These are phyloP conservation scores for Peronospora belbahrii DNA, from an alignment of 352 stramenopile genomes.

Conservation along the genomic window DNA sequence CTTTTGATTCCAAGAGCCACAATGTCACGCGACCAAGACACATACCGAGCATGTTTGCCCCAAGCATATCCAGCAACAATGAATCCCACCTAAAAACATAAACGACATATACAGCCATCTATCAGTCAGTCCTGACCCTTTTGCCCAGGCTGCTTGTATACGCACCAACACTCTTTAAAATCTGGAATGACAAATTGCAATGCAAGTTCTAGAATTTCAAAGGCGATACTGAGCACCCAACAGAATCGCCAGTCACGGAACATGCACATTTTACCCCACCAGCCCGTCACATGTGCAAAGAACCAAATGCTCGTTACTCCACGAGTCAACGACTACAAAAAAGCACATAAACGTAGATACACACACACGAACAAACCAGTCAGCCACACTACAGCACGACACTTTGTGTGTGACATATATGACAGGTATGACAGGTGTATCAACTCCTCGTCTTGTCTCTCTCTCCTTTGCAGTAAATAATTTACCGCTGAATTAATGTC, in stretches of 20 bases:
- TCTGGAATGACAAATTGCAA: constrained; percentile 88
- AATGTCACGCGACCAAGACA: constrained; percentile 64
- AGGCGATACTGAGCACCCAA: constrained; percentile 86
- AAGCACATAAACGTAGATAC: background rate
- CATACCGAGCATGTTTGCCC: constrained; percentile 90
- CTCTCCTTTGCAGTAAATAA: background rate
- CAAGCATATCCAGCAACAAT: constrained; percentile 86
- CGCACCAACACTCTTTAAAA: constrained; percentile 90
- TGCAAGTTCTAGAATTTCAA: constrained; percentile 86
- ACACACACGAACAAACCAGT: background rate
- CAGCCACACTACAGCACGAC: too few species aligned
- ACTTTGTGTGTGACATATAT: too few species aligned
- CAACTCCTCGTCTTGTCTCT: too few species aligned
- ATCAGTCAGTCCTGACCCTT: background rate
- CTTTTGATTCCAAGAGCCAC: constrained; percentile 75
- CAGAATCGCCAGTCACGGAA: constrained; percentile 91
- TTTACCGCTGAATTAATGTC: constrained; percentile 48
- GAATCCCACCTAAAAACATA: constrained; percentile 74
- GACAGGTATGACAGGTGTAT: too few species aligned
- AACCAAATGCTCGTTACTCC: constrained; percentile 82
- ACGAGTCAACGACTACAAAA: constrained; percentile 42
- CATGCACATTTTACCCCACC: constrained; percentile 92
- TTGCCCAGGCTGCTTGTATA: too few species aligned
- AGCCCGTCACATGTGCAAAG: constrained; percentile 74
- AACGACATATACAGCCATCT: background rate